Conservation (phyloP, 2,329 filamentous ascomycete genomes). For the Dothidotthia symphoricarpi region DNA sequence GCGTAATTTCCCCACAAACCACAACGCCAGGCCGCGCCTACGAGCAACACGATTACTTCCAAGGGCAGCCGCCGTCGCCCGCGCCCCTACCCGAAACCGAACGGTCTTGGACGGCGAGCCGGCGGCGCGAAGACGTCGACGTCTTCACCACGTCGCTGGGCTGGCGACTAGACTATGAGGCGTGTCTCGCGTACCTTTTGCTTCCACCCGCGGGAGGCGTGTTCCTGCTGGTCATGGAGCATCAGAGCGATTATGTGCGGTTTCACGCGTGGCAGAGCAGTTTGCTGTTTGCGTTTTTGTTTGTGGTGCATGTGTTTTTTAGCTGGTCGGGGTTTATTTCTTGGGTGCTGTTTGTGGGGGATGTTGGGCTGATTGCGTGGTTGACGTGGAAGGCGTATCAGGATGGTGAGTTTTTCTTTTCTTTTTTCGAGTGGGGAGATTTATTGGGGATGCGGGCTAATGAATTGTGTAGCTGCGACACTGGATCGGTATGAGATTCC, state of each 20-base stretch:
- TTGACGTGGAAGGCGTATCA: slow-evolving; percentile 77
- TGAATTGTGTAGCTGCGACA: slow-evolving; percentile 53
- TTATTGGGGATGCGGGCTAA: too few species aligned
- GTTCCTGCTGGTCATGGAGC: slow-evolving; percentile 78
- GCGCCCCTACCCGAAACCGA: neutral
- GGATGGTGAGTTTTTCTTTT: slow-evolving; percentile 60
- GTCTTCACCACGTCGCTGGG: slow-evolving; percentile 87
- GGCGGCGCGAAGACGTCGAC: slow-evolving; percentile 66
- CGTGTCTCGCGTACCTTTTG: slow-evolving; percentile 81
- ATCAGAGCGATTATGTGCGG: slow-evolving; percentile 95
- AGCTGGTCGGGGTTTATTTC: slow-evolving; percentile 80
- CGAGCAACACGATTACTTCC: slow-evolving; percentile 45
- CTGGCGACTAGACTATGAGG: slow-evolving; percentile 83
- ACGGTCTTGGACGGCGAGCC: neutral
- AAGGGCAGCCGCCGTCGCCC: slow-evolving; percentile 4
- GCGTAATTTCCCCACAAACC: slow-evolving; percentile 27
- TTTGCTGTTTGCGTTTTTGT: slow-evolving; percentile 71
- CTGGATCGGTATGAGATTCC: slow-evolving; percentile 76
- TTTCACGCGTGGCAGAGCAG: slow-evolving; percentile 97
- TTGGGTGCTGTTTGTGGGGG: slow-evolving; percentile 76
- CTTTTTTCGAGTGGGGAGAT: too few species aligned
- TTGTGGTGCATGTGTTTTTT: slow-evolving; percentile 76
- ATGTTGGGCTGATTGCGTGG: slow-evolving; percentile 73
- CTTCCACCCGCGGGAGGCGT: slow-evolving; percentile 85
- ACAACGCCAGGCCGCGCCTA: slow-evolving; percentile 35